phyloP scores from a whole-genome alignment of 169 alveolate genomes.

The Cryptosporidium baileyi region DNA sequence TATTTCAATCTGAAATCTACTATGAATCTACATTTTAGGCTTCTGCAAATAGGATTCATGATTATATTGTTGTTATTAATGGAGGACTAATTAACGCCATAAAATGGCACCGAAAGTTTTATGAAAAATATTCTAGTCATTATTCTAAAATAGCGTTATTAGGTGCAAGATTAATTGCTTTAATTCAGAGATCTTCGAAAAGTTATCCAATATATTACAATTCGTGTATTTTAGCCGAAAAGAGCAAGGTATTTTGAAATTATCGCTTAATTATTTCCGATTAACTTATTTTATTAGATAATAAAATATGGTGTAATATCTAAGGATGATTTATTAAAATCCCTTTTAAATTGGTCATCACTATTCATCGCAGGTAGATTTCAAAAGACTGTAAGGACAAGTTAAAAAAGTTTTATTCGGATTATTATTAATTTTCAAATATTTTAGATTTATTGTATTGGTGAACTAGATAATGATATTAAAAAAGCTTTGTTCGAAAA shows the following conservation, averaged over 20 bases:
- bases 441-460: neutral
- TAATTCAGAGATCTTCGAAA: conserved; percentile 25
- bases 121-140: conserved; percentile 4
- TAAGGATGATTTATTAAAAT: neutral
- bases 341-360: conserved; percentile 44
- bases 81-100: neutral
- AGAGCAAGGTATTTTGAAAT: conserved; percentile 26
- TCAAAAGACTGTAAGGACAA: conserved; percentile 58
- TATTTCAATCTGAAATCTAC: neutral
- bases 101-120: conserved; percentile 17
- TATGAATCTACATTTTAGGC: conserved; percentile 11
- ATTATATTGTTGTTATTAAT: conserved; percentile 33
- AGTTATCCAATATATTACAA: conserved; percentile 25
- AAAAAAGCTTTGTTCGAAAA: neutral
- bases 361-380: conserved; percentile 15
- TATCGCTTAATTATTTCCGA: neutral
- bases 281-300: neutral
- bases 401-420: no score
- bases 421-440: neutral
- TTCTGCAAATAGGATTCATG: conserved; percentile 36
- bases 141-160: conserved; percentile 7
- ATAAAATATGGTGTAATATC: conserved; percentile 37
- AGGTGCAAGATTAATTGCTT: neutral
- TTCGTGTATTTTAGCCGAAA: neutral
- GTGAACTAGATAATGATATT: neutral